Percentiles rank a stretch among this genome's conserved stretches.
phyloP scores from a whole-genome alignment of 768 basidiomycete species.

The Candolleomyces efflorescens region DNA sequence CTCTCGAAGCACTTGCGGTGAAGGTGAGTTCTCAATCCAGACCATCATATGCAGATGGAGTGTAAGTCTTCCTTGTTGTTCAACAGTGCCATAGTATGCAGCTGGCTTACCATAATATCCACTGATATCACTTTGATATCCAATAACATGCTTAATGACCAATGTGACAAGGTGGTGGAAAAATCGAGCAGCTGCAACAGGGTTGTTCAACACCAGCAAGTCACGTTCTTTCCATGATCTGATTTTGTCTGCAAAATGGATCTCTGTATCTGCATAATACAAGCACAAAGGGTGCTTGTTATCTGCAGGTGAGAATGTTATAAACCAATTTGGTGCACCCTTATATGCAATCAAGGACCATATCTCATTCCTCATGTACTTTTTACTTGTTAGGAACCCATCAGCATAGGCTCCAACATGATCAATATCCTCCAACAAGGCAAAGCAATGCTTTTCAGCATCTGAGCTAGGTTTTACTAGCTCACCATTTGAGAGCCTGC shows the following conservation, averaged over 20 bases:
- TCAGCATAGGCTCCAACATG: not conserved
- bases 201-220: conserved; percentile 15
- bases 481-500: not conserved
- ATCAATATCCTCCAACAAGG: not conserved
- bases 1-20: conserved; percentile 27
- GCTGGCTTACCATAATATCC: conserved; percentile 26
- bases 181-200: conserved; percentile 25
- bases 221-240: conserved; percentile 4
- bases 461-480: not conserved
- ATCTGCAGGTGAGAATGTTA: conserved; percentile 33
- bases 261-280: conserved; percentile 25
- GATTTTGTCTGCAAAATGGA: conserved; percentile 16
- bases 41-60: conserved; percentile 32
- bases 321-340: conserved; percentile 31
- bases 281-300: conserved; percentile 27
- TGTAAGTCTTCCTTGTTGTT: conserved; percentile 33
- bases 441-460: not conserved
- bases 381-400: conserved; percentile 5
- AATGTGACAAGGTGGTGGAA: conserved; percentile 26
- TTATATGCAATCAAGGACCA: conserved; percentile 15
- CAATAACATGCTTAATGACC: conserved; percentile 27
- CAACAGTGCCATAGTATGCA: conserved; percentile 36
- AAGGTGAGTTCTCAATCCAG: conserved; percentile 25
- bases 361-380: conserved; percentile 18
- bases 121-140: conserved; percentile 9